Conservation (phyloP, 495 filamentous ascomycete genomes). For the Aspergillus ellipticus region DNA sequence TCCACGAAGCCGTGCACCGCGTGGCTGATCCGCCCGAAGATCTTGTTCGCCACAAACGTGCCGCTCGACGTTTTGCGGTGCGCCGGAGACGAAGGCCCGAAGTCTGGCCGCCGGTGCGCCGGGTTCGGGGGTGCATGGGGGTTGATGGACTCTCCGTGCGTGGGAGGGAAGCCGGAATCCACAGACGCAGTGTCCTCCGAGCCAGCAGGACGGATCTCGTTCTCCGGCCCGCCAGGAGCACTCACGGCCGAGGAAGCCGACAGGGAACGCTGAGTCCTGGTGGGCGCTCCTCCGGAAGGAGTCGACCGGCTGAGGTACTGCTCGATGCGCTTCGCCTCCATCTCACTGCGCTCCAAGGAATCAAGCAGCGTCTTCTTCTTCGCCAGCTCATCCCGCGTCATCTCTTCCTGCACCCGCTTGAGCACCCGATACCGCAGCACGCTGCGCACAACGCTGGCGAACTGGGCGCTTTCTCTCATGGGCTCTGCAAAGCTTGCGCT, state of each 20-base stretch:
- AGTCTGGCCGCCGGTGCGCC: conserved; percentile 28
- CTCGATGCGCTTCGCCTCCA: conserved; percentile 87
- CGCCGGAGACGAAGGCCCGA: conserved; percentile 27
- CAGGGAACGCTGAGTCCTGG: conserved; percentile 60
- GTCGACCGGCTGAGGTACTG: conserved; percentile 75
- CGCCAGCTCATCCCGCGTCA: conserved; percentile 85
- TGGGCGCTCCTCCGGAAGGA: conserved; percentile 31
- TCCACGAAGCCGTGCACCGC: conserved; percentile 95
- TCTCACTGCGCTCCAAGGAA: conserved; percentile 81
- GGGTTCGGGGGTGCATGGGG: conserved; percentile 51
- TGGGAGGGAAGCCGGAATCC: conserved; percentile 92
- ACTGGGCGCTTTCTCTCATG: conserved; percentile 95
- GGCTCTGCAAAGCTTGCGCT: conserved; percentile 92
- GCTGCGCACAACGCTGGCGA: conserved; percentile 86
- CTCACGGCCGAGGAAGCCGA: conserved; percentile 52
- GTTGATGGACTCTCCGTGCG: conserved; percentile 64
- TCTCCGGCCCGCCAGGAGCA: conserved; percentile 45
- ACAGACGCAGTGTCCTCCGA: conserved; percentile 73
- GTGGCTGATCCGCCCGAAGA: conserved; percentile 93
- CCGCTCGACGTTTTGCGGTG: conserved; percentile 73
- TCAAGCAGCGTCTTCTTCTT: conserved; percentile 79
- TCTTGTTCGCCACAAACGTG: conserved; percentile 82
- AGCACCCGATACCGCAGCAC: conserved; percentile 84
- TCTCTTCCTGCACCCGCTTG: conserved; percentile 94
- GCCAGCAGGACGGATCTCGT: conserved; percentile 32